A percentile compares a stretch with the other conserved stretches of the same genome.
phyloP scores from a whole-genome alignment of 1,284 basidiomycete genomes.

The Ceratobasidium sp. region DNA sequence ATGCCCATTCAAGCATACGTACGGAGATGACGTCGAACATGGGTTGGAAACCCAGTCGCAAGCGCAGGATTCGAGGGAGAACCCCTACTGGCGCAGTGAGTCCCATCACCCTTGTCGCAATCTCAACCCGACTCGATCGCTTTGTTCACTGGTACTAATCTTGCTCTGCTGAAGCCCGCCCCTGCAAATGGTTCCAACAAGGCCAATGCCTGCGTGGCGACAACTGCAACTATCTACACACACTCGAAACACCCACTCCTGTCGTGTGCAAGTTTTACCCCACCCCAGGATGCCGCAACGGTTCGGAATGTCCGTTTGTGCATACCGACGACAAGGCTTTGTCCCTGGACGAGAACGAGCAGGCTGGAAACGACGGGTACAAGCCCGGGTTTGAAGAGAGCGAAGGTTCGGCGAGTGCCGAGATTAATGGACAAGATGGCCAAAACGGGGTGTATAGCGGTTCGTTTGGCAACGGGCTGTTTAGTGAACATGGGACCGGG shows the following conservation, averaged over 20 bases:
- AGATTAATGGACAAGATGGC: no score
- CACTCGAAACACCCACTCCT: constrained; percentile 25
- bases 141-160: no score
- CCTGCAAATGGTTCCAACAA: constrained; percentile 40
- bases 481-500: no score
- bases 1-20: constrained; percentile 38
- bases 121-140: no score
- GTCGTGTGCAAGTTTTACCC: constrained; percentile 39
- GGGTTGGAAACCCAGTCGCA: constrained; percentile 9
- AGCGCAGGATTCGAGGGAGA: constrained; percentile 1
- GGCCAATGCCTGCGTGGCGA: constrained; percentile 38
- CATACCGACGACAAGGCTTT: background rate
- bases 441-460: no score
- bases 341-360: no score
- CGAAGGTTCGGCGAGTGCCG: no score
- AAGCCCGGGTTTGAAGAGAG: no score
- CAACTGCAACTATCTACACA: constrained; percentile 39
- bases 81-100: constrained; percentile 39
- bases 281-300: constrained; percentile 33
- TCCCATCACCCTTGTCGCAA: constrained; percentile 19
- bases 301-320: constrained; percentile 34
- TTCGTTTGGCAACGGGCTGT: no score
- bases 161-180: no score
- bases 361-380: no score
- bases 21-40: constrained; percentile 33